Conservation (phyloP, 495 filamentous ascomycete genomes). For the Hypoxylon perforatum region DNA sequence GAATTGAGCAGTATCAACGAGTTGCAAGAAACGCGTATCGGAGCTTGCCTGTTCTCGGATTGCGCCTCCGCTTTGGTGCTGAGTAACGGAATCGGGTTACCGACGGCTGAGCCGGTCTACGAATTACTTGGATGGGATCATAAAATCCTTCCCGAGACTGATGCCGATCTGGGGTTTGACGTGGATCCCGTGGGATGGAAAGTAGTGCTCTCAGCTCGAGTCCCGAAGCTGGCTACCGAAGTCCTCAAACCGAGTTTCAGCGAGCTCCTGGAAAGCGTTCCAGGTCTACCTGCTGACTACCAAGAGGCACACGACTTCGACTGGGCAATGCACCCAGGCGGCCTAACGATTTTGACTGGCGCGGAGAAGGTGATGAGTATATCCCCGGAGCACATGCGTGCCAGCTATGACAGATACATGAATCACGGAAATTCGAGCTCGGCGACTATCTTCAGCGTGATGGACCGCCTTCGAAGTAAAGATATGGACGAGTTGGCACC, state of each 20-base stretch:
- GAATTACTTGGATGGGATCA: slow-evolving; percentile 70
- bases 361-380: slow-evolving; percentile 66
- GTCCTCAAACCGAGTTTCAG: slow-evolving; percentile 62
- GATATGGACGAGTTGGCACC: slow-evolving; percentile 65
- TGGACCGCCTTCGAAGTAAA: slow-evolving; percentile 67
- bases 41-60: slow-evolving; percentile 70
- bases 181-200: slow-evolving; percentile 71
- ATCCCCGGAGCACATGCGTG: slow-evolving; percentile 67
- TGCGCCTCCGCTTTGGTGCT: slow-evolving; percentile 69
- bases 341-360: slow-evolving; percentile 70
- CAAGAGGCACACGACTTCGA: slow-evolving; percentile 64
- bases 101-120: slow-evolving; percentile 58
- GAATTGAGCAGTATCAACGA: slow-evolving; percentile 67
- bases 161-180: slow-evolving; percentile 68
- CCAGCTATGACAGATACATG: slow-evolving; percentile 71
- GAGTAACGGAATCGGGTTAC: slow-evolving; percentile 62
- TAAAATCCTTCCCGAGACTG: slow-evolving; percentile 64
- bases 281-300: slow-evolving; percentile 54
- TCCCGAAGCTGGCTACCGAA: slow-evolving; percentile 62
- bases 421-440: slow-evolving; percentile 71
- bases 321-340: slow-evolving; percentile 77
- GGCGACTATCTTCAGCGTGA: slow-evolving; percentile 69
- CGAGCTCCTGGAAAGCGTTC: slow-evolving; percentile 56
- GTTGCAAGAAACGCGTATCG: slow-evolving; percentile 66
- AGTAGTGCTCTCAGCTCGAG: slow-evolving; percentile 66